Percentiles rank a stretch among this genome's conserved stretches.
Conservation (phyloP, 257 asterid species). For the Solanum corneliomulleri region DNA sequence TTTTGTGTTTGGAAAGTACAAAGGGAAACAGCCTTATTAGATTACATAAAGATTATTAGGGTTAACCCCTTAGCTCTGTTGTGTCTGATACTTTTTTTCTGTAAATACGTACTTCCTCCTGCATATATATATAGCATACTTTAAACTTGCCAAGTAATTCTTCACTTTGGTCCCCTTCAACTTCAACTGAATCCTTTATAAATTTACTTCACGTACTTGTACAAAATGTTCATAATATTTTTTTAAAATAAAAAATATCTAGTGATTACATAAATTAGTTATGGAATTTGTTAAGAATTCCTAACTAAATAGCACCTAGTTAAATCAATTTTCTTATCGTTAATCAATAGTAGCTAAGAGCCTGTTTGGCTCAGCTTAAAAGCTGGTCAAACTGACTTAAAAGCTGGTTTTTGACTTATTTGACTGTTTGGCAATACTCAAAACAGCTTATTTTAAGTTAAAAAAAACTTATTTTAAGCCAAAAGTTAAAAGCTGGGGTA, state of each 20-base stretch:
- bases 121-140: neutral
- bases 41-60: conserved; percentile 6
- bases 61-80: neutral
- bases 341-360: too few relatives aligned
- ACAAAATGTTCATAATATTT: neutral
- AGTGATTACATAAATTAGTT: neutral
- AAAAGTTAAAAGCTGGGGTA: too few relatives aligned
- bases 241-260: neutral
- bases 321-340: too few relatives aligned
- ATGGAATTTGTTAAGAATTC: neutral
- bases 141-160: neutral
- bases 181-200: neutral
- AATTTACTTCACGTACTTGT: neutral
- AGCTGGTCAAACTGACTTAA: too few relatives aligned
- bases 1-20: conserved; percentile 5
- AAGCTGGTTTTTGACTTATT: too few relatives aligned
- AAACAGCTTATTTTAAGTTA: too few relatives aligned
- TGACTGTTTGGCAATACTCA: too few relatives aligned
- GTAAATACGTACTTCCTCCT: neutral
- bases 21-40: conserved; percentile 4
- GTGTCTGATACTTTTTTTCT: neutral
- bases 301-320: neutral
- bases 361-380: too few relatives aligned
- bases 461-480: too few relatives aligned
- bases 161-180: neutral